phyloP scores from a whole-genome alignment of 2,329 filamentous ascomycete genomes.

The Cladosporium sp. region DNA sequence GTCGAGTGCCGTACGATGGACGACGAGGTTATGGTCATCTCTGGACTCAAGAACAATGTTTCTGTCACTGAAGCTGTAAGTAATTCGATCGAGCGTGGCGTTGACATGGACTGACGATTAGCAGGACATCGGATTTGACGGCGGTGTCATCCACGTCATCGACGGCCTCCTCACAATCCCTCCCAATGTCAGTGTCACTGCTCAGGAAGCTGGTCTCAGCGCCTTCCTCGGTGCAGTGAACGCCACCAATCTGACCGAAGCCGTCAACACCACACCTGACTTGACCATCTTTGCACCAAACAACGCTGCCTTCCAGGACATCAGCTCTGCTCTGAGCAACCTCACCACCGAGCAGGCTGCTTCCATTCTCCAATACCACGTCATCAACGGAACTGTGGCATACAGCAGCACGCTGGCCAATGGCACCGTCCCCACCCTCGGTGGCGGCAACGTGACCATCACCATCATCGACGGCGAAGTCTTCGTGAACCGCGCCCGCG shows the following conservation, averaged over 20 bases:
- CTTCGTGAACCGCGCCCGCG: constrained; percentile 43
- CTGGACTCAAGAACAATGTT: constrained; percentile 48
- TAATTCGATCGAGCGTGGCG: background rate
- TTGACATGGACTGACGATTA: constrained; percentile 8
- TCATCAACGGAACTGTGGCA: constrained; percentile 52
- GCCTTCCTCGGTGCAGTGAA: constrained; percentile 18
- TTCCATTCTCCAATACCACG: constrained; percentile 60
- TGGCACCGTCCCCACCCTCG: constrained; percentile 33
- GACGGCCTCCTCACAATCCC: constrained; percentile 39
- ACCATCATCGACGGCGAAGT: constrained; percentile 34
- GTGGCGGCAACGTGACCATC: constrained; percentile 38
- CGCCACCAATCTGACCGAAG: constrained; percentile 14
- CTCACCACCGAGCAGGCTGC: constrained; percentile 47
- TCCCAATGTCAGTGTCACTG: constrained; percentile 26
- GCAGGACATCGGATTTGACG: constrained; percentile 41
- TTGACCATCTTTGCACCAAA: constrained; percentile 63
- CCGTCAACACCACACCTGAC: constrained; percentile 32
- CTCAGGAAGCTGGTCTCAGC: constrained; percentile 20
- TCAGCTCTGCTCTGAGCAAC: constrained; percentile 50
- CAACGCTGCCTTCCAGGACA: constrained; percentile 56
- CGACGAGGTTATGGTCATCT: constrained; percentile 46
- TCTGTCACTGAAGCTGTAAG: constrained; percentile 49
- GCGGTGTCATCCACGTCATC: constrained; percentile 41
- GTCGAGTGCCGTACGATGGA: constrained; percentile 41
- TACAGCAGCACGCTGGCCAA: constrained; percentile 47